Conservation (phyloP, 148 eudicot genomes). For the Selenicereus undatus region DNA sequence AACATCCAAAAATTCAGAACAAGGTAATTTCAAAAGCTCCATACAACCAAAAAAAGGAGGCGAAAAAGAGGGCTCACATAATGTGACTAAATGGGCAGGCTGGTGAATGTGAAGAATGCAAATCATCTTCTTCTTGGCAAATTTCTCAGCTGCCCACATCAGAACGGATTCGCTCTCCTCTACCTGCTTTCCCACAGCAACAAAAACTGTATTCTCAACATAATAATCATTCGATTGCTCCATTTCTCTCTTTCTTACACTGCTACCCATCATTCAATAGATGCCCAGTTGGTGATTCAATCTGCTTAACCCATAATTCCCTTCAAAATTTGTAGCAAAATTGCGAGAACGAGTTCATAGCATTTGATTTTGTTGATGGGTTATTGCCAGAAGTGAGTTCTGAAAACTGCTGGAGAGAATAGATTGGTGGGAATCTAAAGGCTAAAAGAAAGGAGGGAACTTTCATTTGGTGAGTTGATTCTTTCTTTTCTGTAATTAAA, state of each 20-base stretch:
- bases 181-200: constrained; percentile 72
- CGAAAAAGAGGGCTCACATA: constrained; percentile 35
- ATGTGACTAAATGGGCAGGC: constrained; percentile 39
- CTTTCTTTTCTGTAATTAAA: not conserved
- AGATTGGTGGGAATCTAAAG: constrained; percentile 12
- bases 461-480: not conserved
- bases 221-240: constrained; percentile 31
- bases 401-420: not conserved
- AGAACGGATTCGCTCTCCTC: constrained; percentile 59
- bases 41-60: not conserved
- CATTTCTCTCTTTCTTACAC: constrained; percentile 18
- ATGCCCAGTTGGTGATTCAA: constrained; percentile 12
- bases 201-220: constrained; percentile 60
- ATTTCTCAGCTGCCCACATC: constrained; percentile 54
- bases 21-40: not conserved
- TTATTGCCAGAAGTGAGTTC: not conserved
- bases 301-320: constrained; percentile 3
- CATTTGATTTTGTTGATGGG: constrained; percentile 12
- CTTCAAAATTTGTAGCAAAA: not conserved
- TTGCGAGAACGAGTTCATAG: not conserved
- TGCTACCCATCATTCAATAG: constrained; percentile 41
- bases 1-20: constrained; percentile 7
- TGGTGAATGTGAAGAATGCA: constrained; percentile 77
- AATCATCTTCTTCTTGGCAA: constrained; percentile 44
- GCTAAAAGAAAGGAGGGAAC: not conserved